A percentile compares a stretch with the other conserved stretches of the same genome.
These are phyloP conservation scores for Aristolochia fimbriata DNA, from an alignment of 164 flowering plant genomes.

Conservation along the genomic window DNA sequence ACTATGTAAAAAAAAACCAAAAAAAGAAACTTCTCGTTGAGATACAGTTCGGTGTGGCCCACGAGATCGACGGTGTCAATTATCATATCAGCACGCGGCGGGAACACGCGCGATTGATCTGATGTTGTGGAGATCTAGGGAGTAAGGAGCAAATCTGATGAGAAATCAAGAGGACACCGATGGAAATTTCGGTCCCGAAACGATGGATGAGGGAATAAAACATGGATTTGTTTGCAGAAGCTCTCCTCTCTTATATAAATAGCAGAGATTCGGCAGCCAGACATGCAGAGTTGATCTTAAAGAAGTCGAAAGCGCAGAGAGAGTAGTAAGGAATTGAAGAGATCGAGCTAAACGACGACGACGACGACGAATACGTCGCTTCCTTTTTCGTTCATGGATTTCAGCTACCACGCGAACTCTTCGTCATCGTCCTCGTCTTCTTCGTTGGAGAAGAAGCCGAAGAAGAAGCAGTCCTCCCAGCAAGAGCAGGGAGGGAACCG, in stretches of 20 bases:
- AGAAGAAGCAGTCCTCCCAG: conserved; percentile 18
- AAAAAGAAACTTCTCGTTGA: neutral
- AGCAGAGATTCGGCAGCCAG: neutral
- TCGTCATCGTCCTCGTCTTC: conserved; percentile 16
- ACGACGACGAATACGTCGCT: neutral
- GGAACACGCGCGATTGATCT: neutral
- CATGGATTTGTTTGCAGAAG: neutral
- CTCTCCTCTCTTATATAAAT: neutral
- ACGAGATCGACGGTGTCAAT: neutral
- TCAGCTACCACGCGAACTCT: conserved; percentile 10
- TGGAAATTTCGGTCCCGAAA: neutral
- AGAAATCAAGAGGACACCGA: neutral
- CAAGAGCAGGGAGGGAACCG: conserved; percentile 6
- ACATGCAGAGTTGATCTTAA: too few relatives aligned
- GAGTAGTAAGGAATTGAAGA: neutral
- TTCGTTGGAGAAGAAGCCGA: conserved; percentile 11
- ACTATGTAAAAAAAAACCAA: too few relatives aligned
- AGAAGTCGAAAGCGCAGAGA: neutral
- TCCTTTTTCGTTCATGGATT: conserved; percentile 13
- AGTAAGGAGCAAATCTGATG: too few relatives aligned
- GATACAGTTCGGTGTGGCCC: neutral
- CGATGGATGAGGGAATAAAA: neutral
- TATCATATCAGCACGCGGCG: neutral
- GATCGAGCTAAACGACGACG: neutral
- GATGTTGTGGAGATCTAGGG: too few relatives aligned